Percentiles rank a stretch among this genome's conserved stretches.
Evolutionary conservation across 345 rosid genomes (phyloP).

Genomic region (Balakata baccata): DNA sequence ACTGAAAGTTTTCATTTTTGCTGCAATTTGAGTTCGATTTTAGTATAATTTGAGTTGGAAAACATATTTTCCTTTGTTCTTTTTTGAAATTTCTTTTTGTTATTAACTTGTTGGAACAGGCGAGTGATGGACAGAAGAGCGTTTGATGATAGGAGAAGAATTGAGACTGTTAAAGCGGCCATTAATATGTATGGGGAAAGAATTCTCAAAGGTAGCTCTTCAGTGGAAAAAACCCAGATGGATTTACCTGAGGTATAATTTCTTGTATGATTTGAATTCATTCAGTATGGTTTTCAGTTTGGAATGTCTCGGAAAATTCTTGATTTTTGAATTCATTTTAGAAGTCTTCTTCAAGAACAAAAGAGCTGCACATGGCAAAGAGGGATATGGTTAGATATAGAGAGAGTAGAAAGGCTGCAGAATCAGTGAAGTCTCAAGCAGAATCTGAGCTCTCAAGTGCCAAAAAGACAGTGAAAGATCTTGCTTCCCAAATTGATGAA

Average conservation of each 20-base stretch:
- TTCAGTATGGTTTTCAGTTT: not conserved
- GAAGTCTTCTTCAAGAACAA: conserved; percentile 52
- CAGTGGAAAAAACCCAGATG: conserved; percentile 32
- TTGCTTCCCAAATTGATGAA: conserved; percentile 44
- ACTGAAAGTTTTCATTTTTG: not conserved
- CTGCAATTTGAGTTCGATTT: not conserved
- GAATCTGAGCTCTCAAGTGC: conserved; percentile 52
- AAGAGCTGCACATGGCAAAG: conserved; percentile 54
- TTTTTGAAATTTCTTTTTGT: not conserved
- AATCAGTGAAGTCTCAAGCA: conserved; percentile 43
- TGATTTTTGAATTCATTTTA: conserved; percentile 8
- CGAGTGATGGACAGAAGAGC: conserved; percentile 40
- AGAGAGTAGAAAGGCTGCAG: conserved; percentile 52
- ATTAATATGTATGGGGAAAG: conserved; percentile 46
- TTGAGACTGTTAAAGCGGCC: conserved; percentile 65
- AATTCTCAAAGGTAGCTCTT: conserved; percentile 38
- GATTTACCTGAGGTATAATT: conserved; percentile 47
- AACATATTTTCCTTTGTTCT: too few species aligned
- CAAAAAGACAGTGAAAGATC: conserved; percentile 42
- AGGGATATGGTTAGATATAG: conserved; percentile 43
- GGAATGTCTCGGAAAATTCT: not conserved
- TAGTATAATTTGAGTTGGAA: not conserved
- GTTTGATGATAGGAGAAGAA: conserved; percentile 39
- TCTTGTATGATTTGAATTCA: not conserved
- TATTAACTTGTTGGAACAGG: conserved; percentile 16